Base-by-base conservation (phyloP, 129 eudicot genomes). In the Silybum marianum region DNA sequence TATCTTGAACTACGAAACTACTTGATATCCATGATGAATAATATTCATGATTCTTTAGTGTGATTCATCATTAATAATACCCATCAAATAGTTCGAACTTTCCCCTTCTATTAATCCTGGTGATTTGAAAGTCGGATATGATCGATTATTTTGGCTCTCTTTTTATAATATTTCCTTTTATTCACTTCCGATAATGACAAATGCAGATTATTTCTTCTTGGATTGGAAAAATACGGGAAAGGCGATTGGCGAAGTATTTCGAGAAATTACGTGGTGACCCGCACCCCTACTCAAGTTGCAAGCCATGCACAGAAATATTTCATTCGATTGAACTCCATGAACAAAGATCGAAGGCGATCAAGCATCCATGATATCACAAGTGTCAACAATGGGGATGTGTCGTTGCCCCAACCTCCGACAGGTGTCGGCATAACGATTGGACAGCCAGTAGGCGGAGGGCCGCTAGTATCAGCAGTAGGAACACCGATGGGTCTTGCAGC, bases 181-280 rank as follows among this genome's bases (percentile, higher is more conserved):
- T 66, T 65, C 23, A 70, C 71, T 36, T 42, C 11, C 8, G 23
- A 26, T 63, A 4, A 16, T 60, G 42, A 62, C 4, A 32, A 22
- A 75, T 73, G 69, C 94, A 94, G 98, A 72, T 81, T 87, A 73
- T 94, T 94, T 84, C 98, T 94, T 81, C 93, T 94, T 42, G 98
- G 98, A 69, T 78, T 93, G 93, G 97, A 91, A 14, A 93, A 93
- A 83, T 93, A 91, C 9, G 98, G 98, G 9, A 94, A 94, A 88
- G 98, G 98, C 11, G 98, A 94, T 78, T 94, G 98, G 98, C 88
- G 98, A 18, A 94, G 98, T 83, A 94, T 94, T 60, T 94, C 98
- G 7, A 80, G 98, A 6, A 88, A 94, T 76, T 94, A 77, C 34
- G 98, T 94, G 70, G 96, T 94, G 88, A 91, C 98, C 11, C 85